Percentiles rank a stretch among this genome's conserved stretches.
phyloP scores from a whole-genome alignment of 768 basidiomycete species.

The Mycena galopus region DNA sequence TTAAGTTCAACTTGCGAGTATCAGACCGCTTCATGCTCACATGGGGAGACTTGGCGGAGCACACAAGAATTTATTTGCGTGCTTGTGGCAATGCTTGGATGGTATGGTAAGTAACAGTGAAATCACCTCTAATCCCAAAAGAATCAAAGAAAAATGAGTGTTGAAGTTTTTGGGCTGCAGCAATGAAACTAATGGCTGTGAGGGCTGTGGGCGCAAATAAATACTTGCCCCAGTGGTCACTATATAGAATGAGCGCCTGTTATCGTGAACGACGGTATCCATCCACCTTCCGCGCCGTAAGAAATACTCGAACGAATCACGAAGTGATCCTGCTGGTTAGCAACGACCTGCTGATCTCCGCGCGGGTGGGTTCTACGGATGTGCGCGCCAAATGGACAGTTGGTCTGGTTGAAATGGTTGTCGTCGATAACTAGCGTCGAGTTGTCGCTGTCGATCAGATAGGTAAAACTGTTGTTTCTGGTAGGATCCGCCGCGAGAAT shows the following conservation, averaged over 20 bases:
- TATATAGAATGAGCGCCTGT: not conserved
- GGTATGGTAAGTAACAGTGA: no score
- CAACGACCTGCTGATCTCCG: slow-evolving; percentile 33
- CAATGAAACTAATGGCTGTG: slow-evolving; percentile 21
- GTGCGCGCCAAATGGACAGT: slow-evolving; percentile 50
- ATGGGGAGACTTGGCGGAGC: no score
- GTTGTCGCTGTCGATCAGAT: slow-evolving; percentile 12
- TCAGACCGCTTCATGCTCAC: no score
- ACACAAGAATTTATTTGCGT: no score
- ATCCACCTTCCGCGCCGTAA: slow-evolving; percentile 42
- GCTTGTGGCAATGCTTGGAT: no score
- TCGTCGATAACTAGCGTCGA: no score
- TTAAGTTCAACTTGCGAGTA: no score
- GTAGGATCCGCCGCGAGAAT: slow-evolving; percentile 36
- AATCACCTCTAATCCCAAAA: not conserved
- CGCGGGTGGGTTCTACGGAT: slow-evolving; percentile 48
- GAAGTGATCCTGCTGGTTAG: slow-evolving; percentile 35
- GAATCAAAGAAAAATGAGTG: not conserved
- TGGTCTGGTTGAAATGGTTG: slow-evolving; percentile 37
- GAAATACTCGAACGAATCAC: slow-evolving; percentile 52
- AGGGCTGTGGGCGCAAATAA: slow-evolving; percentile 33
- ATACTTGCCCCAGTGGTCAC: slow-evolving; percentile 31
- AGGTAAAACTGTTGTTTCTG: slow-evolving; percentile 51
- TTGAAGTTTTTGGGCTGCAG: slow-evolving; percentile 6
- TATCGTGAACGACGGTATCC: not conserved